A percentile compares a stretch with the other conserved stretches of the same genome.
Evolutionary conservation across 495 filamentous ascomycete genomes (phyloP).

Genomic region (Penicillium pancosmium): DNA sequence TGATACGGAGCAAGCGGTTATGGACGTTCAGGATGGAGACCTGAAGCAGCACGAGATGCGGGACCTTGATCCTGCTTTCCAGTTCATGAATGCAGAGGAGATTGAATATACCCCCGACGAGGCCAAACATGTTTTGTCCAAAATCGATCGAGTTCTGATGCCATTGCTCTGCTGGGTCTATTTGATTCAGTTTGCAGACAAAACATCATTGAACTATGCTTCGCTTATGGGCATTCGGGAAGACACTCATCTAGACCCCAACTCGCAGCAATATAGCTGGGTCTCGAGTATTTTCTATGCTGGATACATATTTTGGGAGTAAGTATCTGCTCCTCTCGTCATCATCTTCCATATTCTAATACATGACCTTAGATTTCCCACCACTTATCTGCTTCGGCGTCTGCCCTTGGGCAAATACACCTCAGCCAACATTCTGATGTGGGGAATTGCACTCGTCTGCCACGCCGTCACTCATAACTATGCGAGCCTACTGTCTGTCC

Average conservation of each 20-base stretch:
- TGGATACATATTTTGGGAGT: constrained; percentile 24
- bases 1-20: constrained; percentile 11
- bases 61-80: constrained; percentile 16
- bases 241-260: constrained; percentile 20
- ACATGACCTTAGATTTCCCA: constrained; percentile 39
- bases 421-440: constrained; percentile 45
- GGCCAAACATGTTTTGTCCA: constrained; percentile 27
- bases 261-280: constrained; percentile 45
- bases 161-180: constrained; percentile 32
- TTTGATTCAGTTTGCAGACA: constrained; percentile 47
- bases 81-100: constrained; percentile 17
- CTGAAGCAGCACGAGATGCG: constrained; percentile 6
- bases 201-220: constrained; percentile 51
- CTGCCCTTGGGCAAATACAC: constrained; percentile 49
- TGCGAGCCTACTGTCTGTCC: constrained; percentile 31
- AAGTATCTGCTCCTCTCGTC: neutral
- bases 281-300: constrained; percentile 42
- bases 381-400: constrained; percentile 45
- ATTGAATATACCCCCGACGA: constrained; percentile 16
- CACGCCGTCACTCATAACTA: constrained; percentile 53
- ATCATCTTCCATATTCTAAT: constrained; percentile 12
- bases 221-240: constrained; percentile 39
- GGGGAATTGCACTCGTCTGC: constrained; percentile 56
- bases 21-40: constrained; percentile 9
- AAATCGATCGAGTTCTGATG: constrained; percentile 50